Conservation (phyloP, 352 stramenopile species). For the Globisporangium mamillatum region DNA sequence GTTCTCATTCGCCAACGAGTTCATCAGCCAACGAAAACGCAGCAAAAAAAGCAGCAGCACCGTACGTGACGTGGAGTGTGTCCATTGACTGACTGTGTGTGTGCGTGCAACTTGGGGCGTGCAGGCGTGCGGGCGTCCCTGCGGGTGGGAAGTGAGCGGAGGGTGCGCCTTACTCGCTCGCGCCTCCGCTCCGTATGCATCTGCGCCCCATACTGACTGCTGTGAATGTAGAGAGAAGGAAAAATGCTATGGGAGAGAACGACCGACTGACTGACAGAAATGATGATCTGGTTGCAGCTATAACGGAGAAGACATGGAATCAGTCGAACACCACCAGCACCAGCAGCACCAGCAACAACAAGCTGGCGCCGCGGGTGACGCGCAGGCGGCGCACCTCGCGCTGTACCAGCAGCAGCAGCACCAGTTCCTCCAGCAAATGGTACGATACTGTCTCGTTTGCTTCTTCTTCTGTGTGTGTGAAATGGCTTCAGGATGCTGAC, state of each 20-base stretch:
- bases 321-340: background rate
- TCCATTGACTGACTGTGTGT: background rate
- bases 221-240: background rate
- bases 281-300: background rate
- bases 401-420: constrained; percentile 78
- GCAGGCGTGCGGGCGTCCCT: background rate
- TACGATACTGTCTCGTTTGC: constrained; percentile 18
- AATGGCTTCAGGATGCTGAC: background rate
- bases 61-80: constrained; percentile 3
- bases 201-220: too few species aligned
- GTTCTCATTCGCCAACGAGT: constrained; percentile 34
- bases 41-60: background rate
- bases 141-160: background rate
- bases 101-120: background rate
- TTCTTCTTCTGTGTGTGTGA: background rate
- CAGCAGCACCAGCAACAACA: constrained; percentile 18
- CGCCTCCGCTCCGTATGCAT: background rate
- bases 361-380: constrained; percentile 22
- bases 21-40: constrained; percentile 40
- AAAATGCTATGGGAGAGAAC: background rate
- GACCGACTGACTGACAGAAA: background rate
- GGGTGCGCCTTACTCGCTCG: background rate
- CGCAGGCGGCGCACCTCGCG: constrained; percentile 50
- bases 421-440: constrained; percentile 80
- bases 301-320: constrained; percentile 7